Conservation (phyloP, 2,329 filamentous ascomycete species). For the Epichloe scottii region DNA sequence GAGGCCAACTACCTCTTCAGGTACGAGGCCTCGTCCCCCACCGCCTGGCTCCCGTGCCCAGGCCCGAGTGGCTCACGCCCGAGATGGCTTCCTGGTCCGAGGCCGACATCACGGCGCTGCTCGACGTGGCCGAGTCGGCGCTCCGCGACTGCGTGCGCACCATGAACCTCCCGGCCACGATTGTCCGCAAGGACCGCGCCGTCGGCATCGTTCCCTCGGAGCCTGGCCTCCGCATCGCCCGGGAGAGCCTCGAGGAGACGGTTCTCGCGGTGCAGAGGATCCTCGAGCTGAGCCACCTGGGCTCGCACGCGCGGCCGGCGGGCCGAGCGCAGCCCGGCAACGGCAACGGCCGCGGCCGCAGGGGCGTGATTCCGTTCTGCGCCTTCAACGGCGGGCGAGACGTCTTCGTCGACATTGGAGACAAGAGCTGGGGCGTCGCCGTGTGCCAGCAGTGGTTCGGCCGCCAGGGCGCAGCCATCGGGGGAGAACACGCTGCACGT, state of each 20-base stretch:
- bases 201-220: slow-evolving; percentile 60
- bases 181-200: slow-evolving; percentile 81
- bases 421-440: slow-evolving; percentile 91
- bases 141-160: slow-evolving; percentile 70
- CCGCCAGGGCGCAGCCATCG: slow-evolving; percentile 36
- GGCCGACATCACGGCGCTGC: slow-evolving; percentile 61
- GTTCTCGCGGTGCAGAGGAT: slow-evolving; percentile 90
- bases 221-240: slow-evolving; percentile 54
- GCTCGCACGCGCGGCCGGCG: slow-evolving; percentile 17
- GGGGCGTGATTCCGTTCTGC: slow-evolving; percentile 63
- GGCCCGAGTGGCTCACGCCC: slow-evolving; percentile 58
- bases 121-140: slow-evolving; percentile 79
- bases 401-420: slow-evolving; percentile 96
- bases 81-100: slow-evolving; percentile 72
- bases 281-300: slow-evolving; percentile 63
- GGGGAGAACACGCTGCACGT: slow-evolving; percentile 81
- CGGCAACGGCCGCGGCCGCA: slow-evolving; percentile 5
- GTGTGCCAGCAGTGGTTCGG: slow-evolving; percentile 89
- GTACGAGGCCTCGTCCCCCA: slow-evolving; percentile 51
- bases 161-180: slow-evolving; percentile 63
- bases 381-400: slow-evolving; percentile 97
- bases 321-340: slow-evolving; percentile 10
- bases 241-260: slow-evolving; percentile 90
- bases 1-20: slow-evolving; percentile 93
- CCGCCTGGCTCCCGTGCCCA: slow-evolving; percentile 55